Conservation (phyloP, 306 rosid genomes). For the Prunus mira region DNA sequence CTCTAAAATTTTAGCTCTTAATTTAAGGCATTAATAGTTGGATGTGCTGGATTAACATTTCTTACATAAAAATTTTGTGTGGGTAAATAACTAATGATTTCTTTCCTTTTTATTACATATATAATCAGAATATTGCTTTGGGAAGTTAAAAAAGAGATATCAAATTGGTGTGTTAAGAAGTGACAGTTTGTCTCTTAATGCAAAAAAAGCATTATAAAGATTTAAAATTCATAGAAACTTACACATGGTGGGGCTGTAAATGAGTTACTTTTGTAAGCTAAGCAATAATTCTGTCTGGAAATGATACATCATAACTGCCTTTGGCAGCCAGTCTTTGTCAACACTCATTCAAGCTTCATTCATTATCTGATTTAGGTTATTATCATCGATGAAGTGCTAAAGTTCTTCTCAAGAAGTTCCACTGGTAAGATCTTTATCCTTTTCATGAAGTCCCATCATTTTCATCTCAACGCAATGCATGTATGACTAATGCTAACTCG, state of each 20-base stretch:
- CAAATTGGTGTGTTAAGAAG: not conserved
- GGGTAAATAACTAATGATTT: too few species aligned
- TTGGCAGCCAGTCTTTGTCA: not conserved
- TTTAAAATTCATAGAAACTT: not conserved
- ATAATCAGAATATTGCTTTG: not conserved
- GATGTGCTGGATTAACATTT: too few species aligned
- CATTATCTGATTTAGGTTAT: slow-evolving; percentile 54
- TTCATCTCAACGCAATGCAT: slow-evolving; percentile 7
- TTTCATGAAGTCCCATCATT: slow-evolving; percentile 1
- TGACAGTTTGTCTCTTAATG: not conserved
- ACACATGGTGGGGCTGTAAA: not conserved
- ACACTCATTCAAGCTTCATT: not conserved
- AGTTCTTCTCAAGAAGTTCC: slow-evolving; percentile 84
- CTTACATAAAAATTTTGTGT: too few species aligned
- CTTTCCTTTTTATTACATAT: not conserved
- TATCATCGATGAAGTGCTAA: slow-evolving; percentile 84
- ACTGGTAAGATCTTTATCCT: slow-evolving; percentile 43
- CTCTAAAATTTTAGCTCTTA: not conserved
- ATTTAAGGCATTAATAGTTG: not conserved
- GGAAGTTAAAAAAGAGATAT: not conserved
- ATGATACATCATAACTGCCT: not conserved
- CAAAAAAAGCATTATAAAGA: not conserved
- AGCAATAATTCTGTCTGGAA: too few species aligned
- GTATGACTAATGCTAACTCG: not conserved
- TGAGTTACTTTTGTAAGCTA: too few species aligned